Percentiles rank a stretch among this genome's conserved stretches.
Conservation (phyloP, 1,284 basidiomycete species). For the Golubevia sp. region DNA sequence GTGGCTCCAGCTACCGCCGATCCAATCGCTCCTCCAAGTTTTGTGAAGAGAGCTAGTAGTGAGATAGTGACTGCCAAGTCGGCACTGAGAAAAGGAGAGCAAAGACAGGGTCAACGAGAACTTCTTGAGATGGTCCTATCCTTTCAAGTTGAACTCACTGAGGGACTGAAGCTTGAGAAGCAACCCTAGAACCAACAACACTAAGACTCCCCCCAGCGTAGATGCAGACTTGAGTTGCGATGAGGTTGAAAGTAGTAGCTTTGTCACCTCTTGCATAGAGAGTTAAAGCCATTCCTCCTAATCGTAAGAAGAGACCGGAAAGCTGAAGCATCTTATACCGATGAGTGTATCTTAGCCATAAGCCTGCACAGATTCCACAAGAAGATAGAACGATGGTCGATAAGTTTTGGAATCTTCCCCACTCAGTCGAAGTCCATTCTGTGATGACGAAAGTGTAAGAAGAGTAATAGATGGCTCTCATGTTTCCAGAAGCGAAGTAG, state of each 20-base stretch:
- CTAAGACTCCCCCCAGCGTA: conserved; percentile 45
- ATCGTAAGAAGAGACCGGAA: neutral
- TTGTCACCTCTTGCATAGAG: conserved; percentile 17
- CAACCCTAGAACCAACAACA: conserved; percentile 61
- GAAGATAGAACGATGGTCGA: too few relatives aligned
- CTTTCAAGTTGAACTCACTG: conserved; percentile 25
- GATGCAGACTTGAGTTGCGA: conserved; percentile 48
- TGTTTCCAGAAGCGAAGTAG: conserved; percentile 60
- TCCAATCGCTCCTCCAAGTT: conserved; percentile 62
- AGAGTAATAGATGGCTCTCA: conserved; percentile 61
- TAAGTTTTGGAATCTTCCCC: conserved; percentile 4
- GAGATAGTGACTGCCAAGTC: conserved; percentile 62
- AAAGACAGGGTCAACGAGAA: neutral
- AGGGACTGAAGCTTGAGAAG: conserved; percentile 61
- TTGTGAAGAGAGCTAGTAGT: conserved; percentile 61
- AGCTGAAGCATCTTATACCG: conserved; percentile 10
- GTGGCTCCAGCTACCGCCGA: conserved; percentile 55
- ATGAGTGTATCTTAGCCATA: conserved; percentile 10
- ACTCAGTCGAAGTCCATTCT: conserved; percentile 23
- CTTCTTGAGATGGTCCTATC: too few relatives aligned
- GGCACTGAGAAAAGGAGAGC: conserved; percentile 9
- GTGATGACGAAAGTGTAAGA: conserved; percentile 62
- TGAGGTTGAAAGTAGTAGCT: conserved; percentile 18
- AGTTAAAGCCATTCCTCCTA: conserved; percentile 39
- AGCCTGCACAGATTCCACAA: conserved; percentile 9